Conservation (phyloP, 192 early-diverging fungal genomes). For the Coemansia sp. region DNA sequence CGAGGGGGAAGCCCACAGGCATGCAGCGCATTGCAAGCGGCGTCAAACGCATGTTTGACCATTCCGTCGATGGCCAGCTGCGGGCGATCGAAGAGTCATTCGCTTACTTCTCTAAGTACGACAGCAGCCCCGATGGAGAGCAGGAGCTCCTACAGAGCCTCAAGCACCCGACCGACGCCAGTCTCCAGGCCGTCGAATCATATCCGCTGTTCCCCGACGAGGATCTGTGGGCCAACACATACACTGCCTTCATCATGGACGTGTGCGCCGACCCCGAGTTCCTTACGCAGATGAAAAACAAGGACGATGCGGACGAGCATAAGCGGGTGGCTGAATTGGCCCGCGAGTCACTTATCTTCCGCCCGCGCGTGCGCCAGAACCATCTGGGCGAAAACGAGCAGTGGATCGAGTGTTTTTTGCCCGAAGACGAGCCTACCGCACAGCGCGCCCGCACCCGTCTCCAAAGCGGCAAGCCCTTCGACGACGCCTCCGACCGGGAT, state of each 20-base stretch:
- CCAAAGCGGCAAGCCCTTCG: neutral
- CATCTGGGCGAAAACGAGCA: conserved; percentile 42
- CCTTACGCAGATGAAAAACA: neutral
- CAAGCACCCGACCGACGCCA: conserved; percentile 46
- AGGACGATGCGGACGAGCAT: conserved; percentile 11
- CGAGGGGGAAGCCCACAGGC: neutral
- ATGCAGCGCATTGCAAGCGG: conserved; percentile 10
- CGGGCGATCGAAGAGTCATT: conserved; percentile 50
- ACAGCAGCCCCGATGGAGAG: conserved; percentile 21
- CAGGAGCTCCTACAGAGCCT: conserved; percentile 30
- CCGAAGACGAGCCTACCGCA: conserved; percentile 27
- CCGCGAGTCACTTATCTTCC: conserved; percentile 40
- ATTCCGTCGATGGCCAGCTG: conserved; percentile 46
- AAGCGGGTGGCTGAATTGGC: conserved; percentile 24
- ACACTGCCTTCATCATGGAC: conserved; percentile 41
- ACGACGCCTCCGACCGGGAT: conserved; percentile 12
- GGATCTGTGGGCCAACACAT: conserved; percentile 39
- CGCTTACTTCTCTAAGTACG: conserved; percentile 29
- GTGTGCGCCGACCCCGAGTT: conserved; percentile 43
- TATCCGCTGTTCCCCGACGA: conserved; percentile 43
- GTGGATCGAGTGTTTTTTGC: conserved; percentile 49
- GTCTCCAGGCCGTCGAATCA: conserved; percentile 41
- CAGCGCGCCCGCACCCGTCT: conserved; percentile 17
- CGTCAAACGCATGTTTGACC: conserved; percentile 38
- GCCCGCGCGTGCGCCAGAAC: conserved; percentile 31